Evolutionary conservation across 2,329 filamentous ascomycete genomes (phyloP).

Genomic region (Saccharata proteae): DNA sequence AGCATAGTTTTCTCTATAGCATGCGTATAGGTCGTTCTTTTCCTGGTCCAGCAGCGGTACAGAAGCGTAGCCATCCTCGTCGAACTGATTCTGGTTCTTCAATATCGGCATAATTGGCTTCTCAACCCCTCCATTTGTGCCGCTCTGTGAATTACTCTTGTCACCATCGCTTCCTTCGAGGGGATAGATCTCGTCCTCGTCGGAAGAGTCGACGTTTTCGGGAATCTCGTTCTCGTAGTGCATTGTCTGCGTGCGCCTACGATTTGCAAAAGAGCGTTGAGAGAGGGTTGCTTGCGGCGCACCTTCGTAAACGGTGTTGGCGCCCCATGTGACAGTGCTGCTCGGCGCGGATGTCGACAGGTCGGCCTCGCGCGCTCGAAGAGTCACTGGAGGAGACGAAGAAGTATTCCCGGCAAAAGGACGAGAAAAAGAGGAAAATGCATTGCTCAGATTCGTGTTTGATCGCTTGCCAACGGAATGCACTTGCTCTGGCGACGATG

Average conservation of each 20-base stretch:
- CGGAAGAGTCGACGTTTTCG: too few species aligned
- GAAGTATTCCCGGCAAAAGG: conserved; percentile 26
- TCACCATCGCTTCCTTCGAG: too few species aligned
- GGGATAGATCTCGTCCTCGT: too few species aligned
- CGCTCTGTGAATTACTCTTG: too few species aligned
- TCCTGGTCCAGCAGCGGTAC: conserved; percentile 38
- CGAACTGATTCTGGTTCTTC: conserved; percentile 46
- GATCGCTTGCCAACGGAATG: conserved; percentile 22
- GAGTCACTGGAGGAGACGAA: conserved; percentile 25
- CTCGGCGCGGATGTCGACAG: conserved; percentile 30
- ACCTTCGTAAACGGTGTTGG: conserved; percentile 25
- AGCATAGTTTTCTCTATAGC: conserved; percentile 47
- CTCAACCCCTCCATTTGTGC: too few species aligned
- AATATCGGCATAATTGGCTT: too few species aligned
- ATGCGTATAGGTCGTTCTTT: conserved; percentile 35
- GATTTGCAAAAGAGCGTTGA: conserved; percentile 16
- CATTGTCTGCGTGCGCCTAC: conserved; percentile 19
- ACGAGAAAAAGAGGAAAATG: conserved; percentile 27
- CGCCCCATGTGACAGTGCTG: conserved; percentile 35
- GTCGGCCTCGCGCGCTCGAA: conserved; percentile 22
- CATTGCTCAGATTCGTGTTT: conserved; percentile 27
- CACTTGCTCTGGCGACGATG: conserved; percentile 30
- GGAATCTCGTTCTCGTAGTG: too few species aligned
- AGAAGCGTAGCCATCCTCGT: conserved; percentile 36
- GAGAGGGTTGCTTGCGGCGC: conserved; percentile 19